phyloP scores from a whole-genome alignment of 106 monocot species.

The Dendrobium huoshanense region DNA sequence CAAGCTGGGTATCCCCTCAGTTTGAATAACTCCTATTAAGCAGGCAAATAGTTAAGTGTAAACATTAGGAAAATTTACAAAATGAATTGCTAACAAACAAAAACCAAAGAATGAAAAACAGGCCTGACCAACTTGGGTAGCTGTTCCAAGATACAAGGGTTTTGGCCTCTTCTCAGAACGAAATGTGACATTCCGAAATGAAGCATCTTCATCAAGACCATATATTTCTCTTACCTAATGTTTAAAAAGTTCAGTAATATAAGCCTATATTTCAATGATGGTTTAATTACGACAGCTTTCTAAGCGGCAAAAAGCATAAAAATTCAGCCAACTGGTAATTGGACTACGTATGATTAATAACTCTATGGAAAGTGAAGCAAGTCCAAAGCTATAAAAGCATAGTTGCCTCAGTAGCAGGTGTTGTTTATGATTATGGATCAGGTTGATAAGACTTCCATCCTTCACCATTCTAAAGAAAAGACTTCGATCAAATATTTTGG shows the following conservation, averaged over 20 bases:
- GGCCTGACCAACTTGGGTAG: slow-evolving; percentile 80
- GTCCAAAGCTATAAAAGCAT: neutral
- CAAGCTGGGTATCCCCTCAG: slow-evolving; percentile 96
- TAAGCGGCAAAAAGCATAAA: neutral
- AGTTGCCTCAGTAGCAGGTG: neutral
- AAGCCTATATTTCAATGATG: neutral
- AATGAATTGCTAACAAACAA: neutral
- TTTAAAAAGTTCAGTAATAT: neutral
- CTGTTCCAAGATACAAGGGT: slow-evolving; percentile 84
- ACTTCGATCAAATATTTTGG: neutral
- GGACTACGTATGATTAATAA: neutral
- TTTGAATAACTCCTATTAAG: slow-evolving; percentile 67
- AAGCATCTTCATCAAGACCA: slow-evolving; percentile 59
- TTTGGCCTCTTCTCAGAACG: slow-evolving; percentile 64
- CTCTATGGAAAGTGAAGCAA: neutral
- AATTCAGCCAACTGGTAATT: neutral
- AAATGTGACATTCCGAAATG: slow-evolving; percentile 78
- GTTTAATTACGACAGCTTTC: neutral
- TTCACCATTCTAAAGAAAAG: neutral
- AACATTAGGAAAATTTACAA: neutral
- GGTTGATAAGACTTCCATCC: neutral
- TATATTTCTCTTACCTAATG: slow-evolving; percentile 81
- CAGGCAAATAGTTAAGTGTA: neutral
- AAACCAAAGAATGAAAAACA: neutral
- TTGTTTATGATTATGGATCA: neutral